A percentile compares a stretch with the other conserved stretches of the same genome.
phyloP scores from a whole-genome alignment of 495 filamentous ascomycete species.

The Trypethelium eluteriae region DNA sequence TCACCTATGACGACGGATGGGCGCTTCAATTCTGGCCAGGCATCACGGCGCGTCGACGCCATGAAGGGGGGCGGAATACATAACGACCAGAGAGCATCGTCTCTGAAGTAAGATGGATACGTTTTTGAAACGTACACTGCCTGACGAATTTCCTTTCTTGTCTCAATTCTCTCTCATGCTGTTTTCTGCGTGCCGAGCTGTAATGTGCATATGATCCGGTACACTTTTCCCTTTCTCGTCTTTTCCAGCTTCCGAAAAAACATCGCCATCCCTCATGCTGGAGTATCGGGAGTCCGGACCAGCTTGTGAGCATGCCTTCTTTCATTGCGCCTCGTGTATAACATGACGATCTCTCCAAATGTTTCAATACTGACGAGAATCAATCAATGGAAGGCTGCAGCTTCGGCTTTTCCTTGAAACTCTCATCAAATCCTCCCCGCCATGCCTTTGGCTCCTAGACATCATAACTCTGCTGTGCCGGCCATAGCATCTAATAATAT shows the following conservation, averaged over 20 bases:
- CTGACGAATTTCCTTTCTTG: conserved; percentile 11
- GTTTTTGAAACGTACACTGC: conserved; percentile 9
- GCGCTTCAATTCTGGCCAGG: conserved; percentile 7
- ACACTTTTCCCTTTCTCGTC: neutral
- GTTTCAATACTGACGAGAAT: neutral
- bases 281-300: conserved; percentile 1
- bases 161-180: conserved; percentile 1
- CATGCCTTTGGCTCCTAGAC: neutral
- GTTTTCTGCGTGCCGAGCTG: conserved; percentile 1
- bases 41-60: conserved; percentile 6
- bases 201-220: conserved; percentile 8
- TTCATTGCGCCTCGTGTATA: neutral
- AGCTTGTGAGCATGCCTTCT: conserved; percentile 9
- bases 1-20: conserved; percentile 11
- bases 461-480: neutral
- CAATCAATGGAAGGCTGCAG: conserved; percentile 4
- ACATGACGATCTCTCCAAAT: neutral
- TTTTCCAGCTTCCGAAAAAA: neutral
- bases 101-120: neutral
- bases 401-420: neutral
- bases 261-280: conserved; percentile 6
- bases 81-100: conserved; percentile 8
- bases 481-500: conserved; percentile 2
- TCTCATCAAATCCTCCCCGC: neutral
- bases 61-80: neutral